A percentile compares a stretch with the other conserved stretches of the same genome.
Evolutionary conservation across 257 asterid species (phyloP).

Genomic region (Fraxinus anomala): DNA sequence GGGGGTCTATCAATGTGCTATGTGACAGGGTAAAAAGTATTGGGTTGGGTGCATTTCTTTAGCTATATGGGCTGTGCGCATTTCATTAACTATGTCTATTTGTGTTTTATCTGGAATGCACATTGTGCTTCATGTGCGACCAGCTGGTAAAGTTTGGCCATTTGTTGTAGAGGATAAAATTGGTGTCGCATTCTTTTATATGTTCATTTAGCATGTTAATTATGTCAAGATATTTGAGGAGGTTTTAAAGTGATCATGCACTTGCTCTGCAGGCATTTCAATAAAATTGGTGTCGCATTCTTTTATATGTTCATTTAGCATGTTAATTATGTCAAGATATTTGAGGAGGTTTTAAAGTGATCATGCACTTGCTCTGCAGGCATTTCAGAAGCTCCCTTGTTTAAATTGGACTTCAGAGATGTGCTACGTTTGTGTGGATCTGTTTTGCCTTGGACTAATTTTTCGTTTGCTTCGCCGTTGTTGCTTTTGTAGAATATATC

Average conservation of each 20-base stretch:
- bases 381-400: not conserved
- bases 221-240: not conserved
- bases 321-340: not conserved
- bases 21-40: not conserved
- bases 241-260: not conserved
- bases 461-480: not conserved
- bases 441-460: not conserved
- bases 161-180: not conserved
- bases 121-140: not conserved
- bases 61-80: too few species aligned
- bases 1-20: not conserved
- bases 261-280: not conserved
- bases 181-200: not conserved
- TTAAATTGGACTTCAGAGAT: not conserved
- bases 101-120: not conserved
- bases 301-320: not conserved
- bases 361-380: not conserved
- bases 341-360: not conserved
- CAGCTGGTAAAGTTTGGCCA: not conserved
- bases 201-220: not conserved
- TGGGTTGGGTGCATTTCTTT: constrained; percentile 3
- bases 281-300: not conserved
- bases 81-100: not conserved
- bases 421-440: not conserved
- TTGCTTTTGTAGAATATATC: constrained; percentile 29